Evolutionary conservation across 805 yeast species (phyloP), one percentile per base, ranked within the genome.

Genomic region (Ogataea sp.): DNA sequence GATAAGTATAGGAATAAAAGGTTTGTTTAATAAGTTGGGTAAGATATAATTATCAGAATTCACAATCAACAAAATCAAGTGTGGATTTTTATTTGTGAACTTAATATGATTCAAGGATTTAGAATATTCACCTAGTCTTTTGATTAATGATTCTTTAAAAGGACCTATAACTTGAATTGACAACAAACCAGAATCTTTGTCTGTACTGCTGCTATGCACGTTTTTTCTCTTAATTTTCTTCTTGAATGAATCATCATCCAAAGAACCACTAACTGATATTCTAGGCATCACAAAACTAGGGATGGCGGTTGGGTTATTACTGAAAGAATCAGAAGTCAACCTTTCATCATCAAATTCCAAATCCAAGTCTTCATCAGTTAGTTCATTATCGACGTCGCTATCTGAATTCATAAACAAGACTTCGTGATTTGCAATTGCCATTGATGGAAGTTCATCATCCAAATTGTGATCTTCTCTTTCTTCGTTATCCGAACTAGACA

Each of bases 251-350:
- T 30, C 21, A 6, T 6, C 16, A n/a, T 30, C 13, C 8, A 16
- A 30, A 30, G 21, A 17, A 30, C 14, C 23, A 21, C 36, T 33
- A 24, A 60, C 41, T 4, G 64, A 56, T 11, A 62, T 61, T 28
- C 56, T 48, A 1, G 67, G 67, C 67, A 62, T 62, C 15, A 61
- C 58, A 45, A 62, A 62, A 1, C 64, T 59, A 3, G 66, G 64
- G 11, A 50, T 46, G 7, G 55, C 50, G 13, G n/a, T 33, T 14
- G 7, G 16, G 37, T 28, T 32, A 35, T 32, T 18, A 14, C 17
- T 10, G 14, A 9, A 10, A 3, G 37, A 34, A 18, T 34, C 18
- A 5, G 26, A 13, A 15, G 3, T 10, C 3, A 10, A 5, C 20
- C 20, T 20, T 16, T 27, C n/a, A 26, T 24, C 27, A 25, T 36